Conservation (phyloP, 2,329 filamentous ascomycete genomes). For the Cryphonectria radicalis region DNA sequence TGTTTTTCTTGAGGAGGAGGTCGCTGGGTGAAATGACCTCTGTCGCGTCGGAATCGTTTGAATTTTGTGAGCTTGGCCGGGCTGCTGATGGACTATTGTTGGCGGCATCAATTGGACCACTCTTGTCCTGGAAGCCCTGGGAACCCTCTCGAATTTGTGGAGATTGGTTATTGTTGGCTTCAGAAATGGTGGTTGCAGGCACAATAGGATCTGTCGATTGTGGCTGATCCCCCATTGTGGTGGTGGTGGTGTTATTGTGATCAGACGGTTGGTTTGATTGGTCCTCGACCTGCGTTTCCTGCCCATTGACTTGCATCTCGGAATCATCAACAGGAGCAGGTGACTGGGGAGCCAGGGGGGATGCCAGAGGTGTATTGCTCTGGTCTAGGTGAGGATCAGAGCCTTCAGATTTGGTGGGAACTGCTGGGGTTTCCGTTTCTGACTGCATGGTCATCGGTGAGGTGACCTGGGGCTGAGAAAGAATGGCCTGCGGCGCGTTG, state of each 20-base stretch:
- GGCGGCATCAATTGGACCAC: neutral
- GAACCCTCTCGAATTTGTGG: neutral
- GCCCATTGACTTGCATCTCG: neutral
- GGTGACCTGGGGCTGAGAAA: conserved; percentile 10
- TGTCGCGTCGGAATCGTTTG: conserved; percentile 13
- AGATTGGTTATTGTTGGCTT: neutral
- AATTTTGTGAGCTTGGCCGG: conserved; percentile 10
- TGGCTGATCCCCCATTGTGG: neutral
- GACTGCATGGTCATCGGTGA: conserved; percentile 7
- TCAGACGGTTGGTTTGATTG: neutral
- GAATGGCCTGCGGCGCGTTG: neutral
- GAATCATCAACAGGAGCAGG: neutral
- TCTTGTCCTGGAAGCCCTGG: neutral
- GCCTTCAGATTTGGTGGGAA: neutral
- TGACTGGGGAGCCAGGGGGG: neutral
- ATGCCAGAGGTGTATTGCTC: neutral
- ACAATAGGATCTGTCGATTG: neutral
- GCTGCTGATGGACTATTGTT: neutral
- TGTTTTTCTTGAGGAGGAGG: neutral
- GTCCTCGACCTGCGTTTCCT: neutral
- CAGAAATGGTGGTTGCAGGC: neutral
- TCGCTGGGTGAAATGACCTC: conserved; percentile 7
- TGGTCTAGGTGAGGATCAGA: neutral
- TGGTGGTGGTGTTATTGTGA: neutral
- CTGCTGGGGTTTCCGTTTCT: neutral